phyloP scores from a whole-genome alignment of 495 filamentous ascomycete species.

The Penicillium manginii region DNA sequence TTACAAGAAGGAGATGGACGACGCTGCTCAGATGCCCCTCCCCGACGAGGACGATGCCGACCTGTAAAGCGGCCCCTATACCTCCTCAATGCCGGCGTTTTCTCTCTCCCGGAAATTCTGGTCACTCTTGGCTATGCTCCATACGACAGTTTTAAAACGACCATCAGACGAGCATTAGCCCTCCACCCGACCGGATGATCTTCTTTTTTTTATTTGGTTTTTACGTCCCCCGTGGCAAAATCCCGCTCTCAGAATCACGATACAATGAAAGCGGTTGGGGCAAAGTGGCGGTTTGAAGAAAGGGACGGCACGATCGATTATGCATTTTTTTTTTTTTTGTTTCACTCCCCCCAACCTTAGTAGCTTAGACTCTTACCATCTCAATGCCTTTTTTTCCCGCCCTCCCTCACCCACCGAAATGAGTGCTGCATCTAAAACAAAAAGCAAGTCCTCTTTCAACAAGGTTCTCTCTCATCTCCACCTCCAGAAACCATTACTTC shows the following conservation, averaged over 20 bases:
- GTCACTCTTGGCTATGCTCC: conserved; percentile 8
- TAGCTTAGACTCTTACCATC: conserved; percentile 50
- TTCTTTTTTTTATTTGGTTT: conserved; percentile 18
- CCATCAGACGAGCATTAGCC: conserved; percentile 14
- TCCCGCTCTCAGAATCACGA: conserved; percentile 40
- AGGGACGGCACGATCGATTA: conserved; percentile 47
- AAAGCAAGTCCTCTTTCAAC: conserved; percentile 30
- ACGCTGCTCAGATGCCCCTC: conserved; percentile 80
- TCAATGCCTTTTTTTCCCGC: conserved; percentile 36
- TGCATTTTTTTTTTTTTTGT: conserved; percentile 41
- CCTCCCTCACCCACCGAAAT: conserved; percentile 12
- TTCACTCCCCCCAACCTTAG: conserved; percentile 36
- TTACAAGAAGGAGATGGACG: conserved; percentile 88
- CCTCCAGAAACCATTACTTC: neutral
- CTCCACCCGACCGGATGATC: conserved; percentile 21
- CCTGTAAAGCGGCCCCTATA: conserved; percentile 51
- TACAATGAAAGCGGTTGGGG: conserved; percentile 47
- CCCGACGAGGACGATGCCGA: conserved; percentile 94
- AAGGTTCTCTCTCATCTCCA: conserved; percentile 2
- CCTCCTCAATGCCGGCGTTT: conserved; percentile 20
- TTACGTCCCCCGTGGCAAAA: conserved; percentile 26
- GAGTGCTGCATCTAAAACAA: conserved; percentile 19
- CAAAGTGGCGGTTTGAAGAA: conserved; percentile 41
- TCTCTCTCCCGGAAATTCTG: conserved; percentile 19
- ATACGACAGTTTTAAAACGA: conserved; percentile 9